A percentile compares a stretch with the other conserved stretches of the same genome.
Conservation (phyloP, 1,284 basidiomycete genomes). For the Ganoderma leucocontextum region DNA sequence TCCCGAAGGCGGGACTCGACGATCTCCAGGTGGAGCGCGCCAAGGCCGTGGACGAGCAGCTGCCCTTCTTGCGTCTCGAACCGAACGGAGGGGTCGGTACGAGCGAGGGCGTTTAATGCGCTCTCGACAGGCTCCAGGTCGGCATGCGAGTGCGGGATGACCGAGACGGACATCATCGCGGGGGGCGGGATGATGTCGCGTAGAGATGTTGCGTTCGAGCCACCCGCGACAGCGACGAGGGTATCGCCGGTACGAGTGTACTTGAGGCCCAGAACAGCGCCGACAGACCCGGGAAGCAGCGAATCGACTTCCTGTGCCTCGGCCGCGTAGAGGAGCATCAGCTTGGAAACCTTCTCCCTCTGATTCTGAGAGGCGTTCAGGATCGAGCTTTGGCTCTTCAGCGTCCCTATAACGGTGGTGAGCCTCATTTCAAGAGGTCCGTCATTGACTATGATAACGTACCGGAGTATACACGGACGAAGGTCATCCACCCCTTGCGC, state of each 20-base stretch:
- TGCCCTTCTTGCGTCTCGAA: conserved; percentile 84
- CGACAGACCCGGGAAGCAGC: conserved; percentile 84
- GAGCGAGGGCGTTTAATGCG: conserved; percentile 77
- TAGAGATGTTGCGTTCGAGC: conserved; percentile 52
- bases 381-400: conserved; percentile 71
- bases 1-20: conserved; percentile 80
- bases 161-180: conserved; percentile 80
- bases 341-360: conserved; percentile 78
- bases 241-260: conserved; percentile 92
- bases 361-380: conserved; percentile 74
- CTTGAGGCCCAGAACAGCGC: conserved; percentile 85
- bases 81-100: conserved; percentile 88
- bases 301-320: conserved; percentile 83
- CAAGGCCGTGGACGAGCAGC: conserved; percentile 84
- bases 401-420: conserved; percentile 56
- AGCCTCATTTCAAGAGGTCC: neutral
- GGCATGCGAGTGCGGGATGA: conserved; percentile 84
- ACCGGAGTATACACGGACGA: conserved; percentile 90
- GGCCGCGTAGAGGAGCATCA: conserved; percentile 85
- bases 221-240: conserved; percentile 60
- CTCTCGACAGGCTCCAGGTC: conserved; percentile 81
- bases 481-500: conserved; percentile 89
- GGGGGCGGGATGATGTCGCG: conserved; percentile 78
- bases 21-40: conserved; percentile 88
- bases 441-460: conserved; percentile 30